Percentiles rank a stretch among this genome's conserved stretches.
These are phyloP conservation scores for Tricholoma bakamatsutake DNA, from an alignment of 768 basidiomycete species.

Conservation along the genomic window DNA sequence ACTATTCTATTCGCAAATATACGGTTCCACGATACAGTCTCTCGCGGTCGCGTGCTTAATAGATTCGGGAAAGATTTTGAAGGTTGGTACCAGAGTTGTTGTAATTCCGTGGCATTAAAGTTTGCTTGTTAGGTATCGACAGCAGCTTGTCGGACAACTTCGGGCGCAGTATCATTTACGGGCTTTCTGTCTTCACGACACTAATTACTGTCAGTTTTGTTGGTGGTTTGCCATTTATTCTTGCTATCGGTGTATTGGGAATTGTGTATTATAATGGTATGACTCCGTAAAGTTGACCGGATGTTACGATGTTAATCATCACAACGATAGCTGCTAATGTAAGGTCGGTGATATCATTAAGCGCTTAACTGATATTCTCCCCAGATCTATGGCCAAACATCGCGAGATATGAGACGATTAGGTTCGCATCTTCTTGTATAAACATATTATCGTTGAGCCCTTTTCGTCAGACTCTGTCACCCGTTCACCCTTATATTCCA, in stretches of 20 bases:
- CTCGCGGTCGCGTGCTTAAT: conserved; percentile 77
- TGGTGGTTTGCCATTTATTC: conserved; percentile 71
- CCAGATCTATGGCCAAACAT: conserved; percentile 64
- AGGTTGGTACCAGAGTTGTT: conserved; percentile 27
- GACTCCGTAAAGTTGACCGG: too few relatives aligned
- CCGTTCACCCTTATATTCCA: conserved; percentile 36
- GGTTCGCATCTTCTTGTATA: conserved; percentile 33
- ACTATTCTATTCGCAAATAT: conserved; percentile 82
- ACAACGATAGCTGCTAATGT: conserved; percentile 31
- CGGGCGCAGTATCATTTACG: conserved; percentile 69
- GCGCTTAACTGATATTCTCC: not conserved
- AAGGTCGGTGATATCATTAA: not conserved
- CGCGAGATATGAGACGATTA: conserved; percentile 77
- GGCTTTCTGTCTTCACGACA: conserved; percentile 64
- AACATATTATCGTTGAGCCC: not conserved
- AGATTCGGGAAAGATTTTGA: conserved; percentile 91
- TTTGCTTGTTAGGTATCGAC: conserved; percentile 56
- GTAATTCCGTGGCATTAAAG: conserved; percentile 1
- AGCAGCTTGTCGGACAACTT: conserved; percentile 82
- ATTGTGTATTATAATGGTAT: conserved; percentile 67
- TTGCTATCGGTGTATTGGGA: conserved; percentile 52
- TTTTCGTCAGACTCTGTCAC: conserved; percentile 26
- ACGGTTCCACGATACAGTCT: conserved; percentile 90
- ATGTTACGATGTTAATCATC: not conserved
- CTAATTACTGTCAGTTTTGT: conserved; percentile 70